phyloP scores from a whole-genome alignment of 305 asterid genomes.

The Fraxinus floribunda region DNA sequence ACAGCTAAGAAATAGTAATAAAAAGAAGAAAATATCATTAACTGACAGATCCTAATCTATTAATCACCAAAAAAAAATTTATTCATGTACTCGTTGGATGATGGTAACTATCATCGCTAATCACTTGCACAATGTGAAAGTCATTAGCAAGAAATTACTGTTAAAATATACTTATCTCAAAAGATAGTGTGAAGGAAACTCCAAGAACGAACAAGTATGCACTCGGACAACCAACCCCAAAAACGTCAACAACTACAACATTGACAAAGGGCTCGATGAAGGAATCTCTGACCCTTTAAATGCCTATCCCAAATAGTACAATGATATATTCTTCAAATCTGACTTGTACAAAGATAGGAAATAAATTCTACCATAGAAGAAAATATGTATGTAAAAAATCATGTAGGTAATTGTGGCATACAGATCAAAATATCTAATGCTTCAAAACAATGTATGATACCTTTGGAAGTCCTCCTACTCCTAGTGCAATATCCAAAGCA shows the following conservation, averaged over 20 bases:
- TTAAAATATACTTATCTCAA: neutral
- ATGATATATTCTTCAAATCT: neutral
- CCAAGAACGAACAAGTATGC: neutral
- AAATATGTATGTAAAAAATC: neutral
- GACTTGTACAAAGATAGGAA: neutral
- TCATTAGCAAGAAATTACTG: neutral
- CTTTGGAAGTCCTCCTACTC: constrained; percentile 95
- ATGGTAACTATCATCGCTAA: neutral
- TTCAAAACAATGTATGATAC: constrained; percentile 28
- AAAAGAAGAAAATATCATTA: neutral
- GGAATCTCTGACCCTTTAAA: neutral
- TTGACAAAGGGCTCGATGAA: neutral
- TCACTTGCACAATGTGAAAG: neutral
- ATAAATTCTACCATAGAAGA: neutral
- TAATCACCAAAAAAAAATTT: neutral
- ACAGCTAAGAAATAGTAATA: neutral
- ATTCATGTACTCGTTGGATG: neutral
- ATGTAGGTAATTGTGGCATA: neutral
- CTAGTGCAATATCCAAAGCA: constrained; percentile 78
- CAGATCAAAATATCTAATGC: neutral
- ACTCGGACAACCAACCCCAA: neutral
- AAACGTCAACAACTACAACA: neutral
- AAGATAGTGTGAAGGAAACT: neutral
- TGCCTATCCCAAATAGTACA: neutral
- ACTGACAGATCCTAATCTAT: neutral